Base-by-base conservation (phyloP, 1,284 basidiomycete genomes). In the Sporisorium scitamineum region DNA sequence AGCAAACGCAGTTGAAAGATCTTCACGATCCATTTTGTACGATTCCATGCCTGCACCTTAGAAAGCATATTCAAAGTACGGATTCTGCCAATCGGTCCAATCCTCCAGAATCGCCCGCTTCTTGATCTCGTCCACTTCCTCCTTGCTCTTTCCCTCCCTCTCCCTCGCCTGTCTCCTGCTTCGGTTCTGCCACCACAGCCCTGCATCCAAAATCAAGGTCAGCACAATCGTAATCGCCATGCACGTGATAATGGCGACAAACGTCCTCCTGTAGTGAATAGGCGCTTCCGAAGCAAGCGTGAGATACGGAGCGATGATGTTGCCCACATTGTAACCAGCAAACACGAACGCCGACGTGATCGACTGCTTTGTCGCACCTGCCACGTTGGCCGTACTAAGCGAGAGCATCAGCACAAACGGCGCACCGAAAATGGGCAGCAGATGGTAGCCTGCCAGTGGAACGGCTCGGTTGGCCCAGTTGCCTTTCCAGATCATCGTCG, bases 371-470 rank as follows among this genome's bases (percentile, higher is more conserved):
- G 88, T 88, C 0, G 85, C 80, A 16, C 88, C 88, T 0, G 86
- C 85, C 5, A 87, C 84, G 74, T 88, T 88, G 32, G 86, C 84
- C 2, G 86, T 82, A 4, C 86, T 85, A 5, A 87, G 76, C 7
- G 87, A 84, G 26, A 88, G 85, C 54, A 88, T 84, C 10, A 87
- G 80, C 26, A 88, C 88, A 60, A 87, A 88, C 6, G 88, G 88
- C 2, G 88, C 87, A 2, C 88, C 88, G 64, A 88, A 88, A 20
- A 85, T 84, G n/a, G 85, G 80, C 18, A 81, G 69, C 67, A 88
- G 82, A 66, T 87, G 88, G 76, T 87, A 88, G 0, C 88, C 88
- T 20, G 88, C 87, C 14, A 89, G 75, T 0, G 88, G 88, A 0
- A 87, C 84, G 1, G 85, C 87, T 0, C 85, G 83, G 32, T 87